Conservation (phyloP, 495 filamentous ascomycete genomes). For the Umbilicaria muhlenbergii region DNA sequence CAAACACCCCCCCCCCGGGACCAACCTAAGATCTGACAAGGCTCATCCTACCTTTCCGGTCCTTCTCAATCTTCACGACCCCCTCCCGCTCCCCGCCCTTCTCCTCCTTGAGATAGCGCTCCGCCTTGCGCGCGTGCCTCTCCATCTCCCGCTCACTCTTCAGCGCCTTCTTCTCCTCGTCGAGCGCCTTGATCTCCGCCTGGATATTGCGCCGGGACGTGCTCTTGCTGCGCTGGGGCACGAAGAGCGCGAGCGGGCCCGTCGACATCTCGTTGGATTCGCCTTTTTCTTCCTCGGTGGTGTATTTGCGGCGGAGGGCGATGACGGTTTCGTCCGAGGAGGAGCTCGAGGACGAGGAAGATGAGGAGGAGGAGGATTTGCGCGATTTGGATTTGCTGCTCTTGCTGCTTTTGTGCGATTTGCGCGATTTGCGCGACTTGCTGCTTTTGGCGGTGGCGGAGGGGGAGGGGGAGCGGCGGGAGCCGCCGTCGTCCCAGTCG, state of each 20-base stretch:
- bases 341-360: too few relatives aligned
- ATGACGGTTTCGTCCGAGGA: too few relatives aligned
- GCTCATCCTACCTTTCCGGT: constrained; percentile 75
- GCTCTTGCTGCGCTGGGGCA: constrained; percentile 27
- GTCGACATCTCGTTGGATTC: constrained; percentile 33
- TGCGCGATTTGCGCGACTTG: neutral
- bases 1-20: too few relatives aligned
- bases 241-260: constrained; percentile 38
- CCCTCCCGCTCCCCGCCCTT: constrained; percentile 34
- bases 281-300: constrained; percentile 21
- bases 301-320: too few relatives aligned
- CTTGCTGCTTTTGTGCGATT: neutral
- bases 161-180: constrained; percentile 30
- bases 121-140: constrained; percentile 31
- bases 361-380: constrained; percentile 2
- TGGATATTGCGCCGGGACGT: constrained; percentile 31
- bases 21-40: constrained; percentile 36
- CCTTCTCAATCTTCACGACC: constrained; percentile 54
- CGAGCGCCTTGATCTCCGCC: constrained; percentile 40
- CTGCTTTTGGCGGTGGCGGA: neutral
- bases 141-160: constrained; percentile 23
- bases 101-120: constrained; percentile 38
- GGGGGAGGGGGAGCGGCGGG: neutral
- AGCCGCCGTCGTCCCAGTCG: constrained; percentile 11
- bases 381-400: constrained; percentile 4